Conservation (phyloP, 1,139 yeast species). For the Protomyces pachydermus region DNA sequence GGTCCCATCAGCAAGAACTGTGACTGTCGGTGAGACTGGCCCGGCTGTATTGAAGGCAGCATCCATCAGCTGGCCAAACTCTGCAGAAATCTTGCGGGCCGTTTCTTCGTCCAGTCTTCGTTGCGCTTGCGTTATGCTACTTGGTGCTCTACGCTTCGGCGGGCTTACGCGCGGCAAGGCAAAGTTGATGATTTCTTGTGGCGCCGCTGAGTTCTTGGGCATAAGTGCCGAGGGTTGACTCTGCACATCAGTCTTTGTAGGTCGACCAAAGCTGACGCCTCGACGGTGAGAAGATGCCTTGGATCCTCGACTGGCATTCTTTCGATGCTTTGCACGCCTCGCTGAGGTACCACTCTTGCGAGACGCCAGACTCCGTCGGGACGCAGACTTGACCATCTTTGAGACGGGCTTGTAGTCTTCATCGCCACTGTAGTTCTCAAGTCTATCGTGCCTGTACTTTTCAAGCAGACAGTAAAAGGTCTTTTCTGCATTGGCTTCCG, state of each 20-base stretch:
- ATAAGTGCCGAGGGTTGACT: not conserved
- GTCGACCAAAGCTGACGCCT: constrained; percentile 12
- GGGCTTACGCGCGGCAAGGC: constrained; percentile 14
- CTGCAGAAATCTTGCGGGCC: constrained; percentile 27
- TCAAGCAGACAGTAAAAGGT: constrained; percentile 77
- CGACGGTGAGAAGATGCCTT: constrained; percentile 18
- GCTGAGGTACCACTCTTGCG: constrained; percentile 21
- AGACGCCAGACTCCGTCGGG: constrained; percentile 9
- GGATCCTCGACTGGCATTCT: constrained; percentile 16
- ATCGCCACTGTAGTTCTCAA: constrained; percentile 33
- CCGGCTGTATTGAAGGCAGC: constrained; percentile 22
- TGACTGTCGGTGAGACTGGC: not conserved
- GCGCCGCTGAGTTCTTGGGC: not conserved
- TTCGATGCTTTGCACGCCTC: constrained; percentile 10
- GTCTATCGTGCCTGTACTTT: constrained; percentile 78
- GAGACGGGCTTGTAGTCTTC: constrained; percentile 12
- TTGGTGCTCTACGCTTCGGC: constrained; percentile 6
- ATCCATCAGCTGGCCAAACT: constrained; percentile 27
- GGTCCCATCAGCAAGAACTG: constrained; percentile 6
- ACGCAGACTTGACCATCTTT: constrained; percentile 19
- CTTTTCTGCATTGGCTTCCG: constrained; percentile 71
- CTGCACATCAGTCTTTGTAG: not conserved
- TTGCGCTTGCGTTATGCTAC: not conserved
- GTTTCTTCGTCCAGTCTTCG: constrained; percentile 7
- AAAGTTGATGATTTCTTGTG: constrained; percentile 4